These are phyloP conservation scores for Nannochloris sp. DNA, from an alignment of 139 green algal genomes.

Conservation along the genomic window DNA sequence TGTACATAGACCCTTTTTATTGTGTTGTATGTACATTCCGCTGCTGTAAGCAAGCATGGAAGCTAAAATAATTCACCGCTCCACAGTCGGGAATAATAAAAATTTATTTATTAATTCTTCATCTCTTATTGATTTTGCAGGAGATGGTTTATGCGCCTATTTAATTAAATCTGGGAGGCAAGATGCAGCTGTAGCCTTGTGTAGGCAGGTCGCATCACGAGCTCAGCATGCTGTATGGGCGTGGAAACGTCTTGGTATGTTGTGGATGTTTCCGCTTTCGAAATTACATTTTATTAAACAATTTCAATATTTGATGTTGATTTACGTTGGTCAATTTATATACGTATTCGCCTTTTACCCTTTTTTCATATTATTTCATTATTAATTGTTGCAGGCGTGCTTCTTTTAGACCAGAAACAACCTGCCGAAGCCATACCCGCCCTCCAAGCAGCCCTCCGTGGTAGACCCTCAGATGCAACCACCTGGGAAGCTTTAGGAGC, in stretches of 20 bases:
- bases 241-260: conserved; percentile 11
- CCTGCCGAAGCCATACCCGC: conserved; percentile 21
- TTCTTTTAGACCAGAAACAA: not conserved
- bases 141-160: conserved; percentile 39
- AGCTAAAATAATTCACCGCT: too few species aligned
- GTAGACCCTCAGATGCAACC: conserved; percentile 17
- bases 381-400: not conserved
- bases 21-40: too few species aligned
- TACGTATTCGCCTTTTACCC: not conserved
- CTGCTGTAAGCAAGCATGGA: too few species aligned
- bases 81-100: too few species aligned
- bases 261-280: too few species aligned
- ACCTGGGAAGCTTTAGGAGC: conserved; percentile 62
- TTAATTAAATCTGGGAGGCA: conserved; percentile 15
- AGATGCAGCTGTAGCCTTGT: conserved; percentile 26
- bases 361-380: not conserved
- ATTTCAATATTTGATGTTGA: not conserved
- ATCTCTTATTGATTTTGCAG: too few species aligned
- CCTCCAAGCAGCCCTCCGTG: conserved; percentile 41
- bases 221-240: conserved; percentile 18
- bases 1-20: too few species aligned
- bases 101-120: too few species aligned
- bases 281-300: too few species aligned
- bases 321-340: conserved; percentile 1
- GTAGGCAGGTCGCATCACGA: conserved; percentile 21